Base-by-base conservation (phyloP, 169 alveolate genomes). In the Plasmodium inui region DNA sequence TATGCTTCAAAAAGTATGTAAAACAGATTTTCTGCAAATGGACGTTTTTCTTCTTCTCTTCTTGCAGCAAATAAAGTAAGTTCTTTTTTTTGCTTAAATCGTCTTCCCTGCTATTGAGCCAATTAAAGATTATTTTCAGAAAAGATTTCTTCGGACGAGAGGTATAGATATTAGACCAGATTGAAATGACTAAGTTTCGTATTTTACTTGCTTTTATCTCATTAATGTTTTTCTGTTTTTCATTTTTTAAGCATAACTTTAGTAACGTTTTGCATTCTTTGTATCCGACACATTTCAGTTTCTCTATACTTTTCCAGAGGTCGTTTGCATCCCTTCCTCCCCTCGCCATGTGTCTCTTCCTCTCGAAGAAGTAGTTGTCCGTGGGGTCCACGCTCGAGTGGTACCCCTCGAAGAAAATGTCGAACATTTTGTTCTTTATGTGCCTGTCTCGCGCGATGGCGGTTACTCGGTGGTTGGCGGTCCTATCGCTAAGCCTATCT, bases 21-120 rank as follows among this genome's bases (percentile, higher is more conserved):
- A 86, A 86, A 53, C 86, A 86, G 6, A 57, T 78, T 76, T 74
- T 86, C 14, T 83, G 46, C 46, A 86, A 55, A 34, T 74, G 53
- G 17, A 30, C 10, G 46, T 86, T 86, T 34, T 12, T 28, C 41
- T 86, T 76, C 19, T 86, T 73, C 80, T 86, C 93, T 32, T 73
- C 32, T 76, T 74, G 79, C 10, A 86, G 37, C n/a, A 86, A 86
- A 37, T 46, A 74, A 50, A 86, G 80, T 76, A 73, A 76, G 76
- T 73, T 86, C n/a, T 74, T 85, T 44, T 86, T 86, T 76, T 76
- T 86, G n/a, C 37, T 53, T 53, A 76, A 53, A 37, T 86, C 57
- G 41, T 86, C 93, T 32, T 74, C 76, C 41, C 67, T 86, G 80
- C 67, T 74, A 86, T 86, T 86, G 17, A 86, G 78, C 93, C 93